Evolutionary conservation across 768 basidiomycete species (phyloP).

Genomic region (Dioszegia aurantiaca): DNA sequence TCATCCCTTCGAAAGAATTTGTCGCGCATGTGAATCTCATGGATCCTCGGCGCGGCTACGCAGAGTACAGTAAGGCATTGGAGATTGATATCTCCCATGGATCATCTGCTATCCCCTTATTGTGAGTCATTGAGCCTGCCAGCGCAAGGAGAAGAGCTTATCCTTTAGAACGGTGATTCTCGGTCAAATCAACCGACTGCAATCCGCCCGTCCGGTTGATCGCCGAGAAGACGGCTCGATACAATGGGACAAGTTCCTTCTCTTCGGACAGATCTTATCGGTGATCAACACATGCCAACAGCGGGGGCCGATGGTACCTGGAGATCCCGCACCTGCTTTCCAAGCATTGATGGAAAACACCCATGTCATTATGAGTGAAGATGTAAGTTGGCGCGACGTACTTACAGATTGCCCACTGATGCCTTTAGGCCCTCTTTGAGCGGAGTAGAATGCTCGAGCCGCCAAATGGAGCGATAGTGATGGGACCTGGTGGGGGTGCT

Average conservation of each 20-base stretch:
- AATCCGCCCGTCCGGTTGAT: slow-evolving; percentile 77
- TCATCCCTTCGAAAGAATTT: slow-evolving; percentile 68
- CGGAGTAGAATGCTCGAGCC: slow-evolving; percentile 17
- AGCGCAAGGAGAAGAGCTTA: not conserved
- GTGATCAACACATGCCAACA: slow-evolving; percentile 74
- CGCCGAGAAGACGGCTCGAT: slow-evolving; percentile 68
- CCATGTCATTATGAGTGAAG: slow-evolving; percentile 39
- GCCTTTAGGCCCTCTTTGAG: slow-evolving; percentile 30
- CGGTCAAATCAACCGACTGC: slow-evolving; percentile 73
- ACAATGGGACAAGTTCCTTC: slow-evolving; percentile 94
- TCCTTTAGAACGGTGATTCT: slow-evolving; percentile 86
- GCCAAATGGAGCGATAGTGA: not conserved
- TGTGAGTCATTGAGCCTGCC: slow-evolving; percentile 48
- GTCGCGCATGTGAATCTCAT: slow-evolving; percentile 81
- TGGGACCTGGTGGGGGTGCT: not conserved
- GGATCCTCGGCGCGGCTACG: slow-evolving; percentile 74
- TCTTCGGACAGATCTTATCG: slow-evolving; percentile 81
- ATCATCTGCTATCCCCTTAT: slow-evolving; percentile 77
- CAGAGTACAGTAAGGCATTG: slow-evolving; percentile 85
- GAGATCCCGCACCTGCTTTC: slow-evolving; percentile 24
- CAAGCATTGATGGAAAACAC: slow-evolving; percentile 39
- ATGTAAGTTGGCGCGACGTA: slow-evolving; percentile 42
- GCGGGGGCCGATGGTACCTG: slow-evolving; percentile 52
- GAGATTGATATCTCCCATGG: slow-evolving; percentile 64
- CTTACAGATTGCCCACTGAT: slow-evolving; percentile 2